Evolutionary conservation across 805 yeast genomes (phyloP), one percentile per base, ranked within the genome.

Genomic region (Kodamaea hsintzibuensis): DNA sequence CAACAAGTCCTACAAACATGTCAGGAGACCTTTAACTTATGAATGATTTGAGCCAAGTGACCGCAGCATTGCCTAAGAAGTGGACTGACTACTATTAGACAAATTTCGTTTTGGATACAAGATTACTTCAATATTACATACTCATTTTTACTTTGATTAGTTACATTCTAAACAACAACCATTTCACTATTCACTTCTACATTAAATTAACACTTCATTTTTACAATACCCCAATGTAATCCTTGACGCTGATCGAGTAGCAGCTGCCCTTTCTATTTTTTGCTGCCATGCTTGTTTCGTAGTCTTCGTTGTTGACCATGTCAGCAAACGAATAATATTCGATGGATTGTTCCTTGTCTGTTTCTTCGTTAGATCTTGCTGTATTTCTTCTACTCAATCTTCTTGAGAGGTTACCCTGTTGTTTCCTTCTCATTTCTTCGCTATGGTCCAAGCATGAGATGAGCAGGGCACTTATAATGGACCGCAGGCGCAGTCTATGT

Each of bases 321-420:
- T 69, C 73, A 2, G 71, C 72, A 57, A 61, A 69, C n/a, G 70
- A 66, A 54, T 66, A 69, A 48, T 62, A 69, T 35, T 69, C 67
- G 38, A 69, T 64, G 7, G 70, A 65, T n/a, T 60, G 55, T 17
- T 42, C 52, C n/a, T 56, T 54, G 6, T 43, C 52, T 5, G 44
- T 43, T 7, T 51, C 50, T 13, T 48, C 52, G 2, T 37, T 42
- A 2, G 42, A 18, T 7, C 14, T 13, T 2, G 17, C 33, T 19
- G 45, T 46, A 19, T 44, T 47, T 18, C 46, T 37, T 5, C 42
- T 37, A 44, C 43, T 47, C 42, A 52, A 43, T 12, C 44, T 42
- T 48, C 38, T 50, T 40, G 38, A 37, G 55, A 22, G n/a, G 57
- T 49, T 27, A 4, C 25, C 25, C 25, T 22, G 25, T 22, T 22